Percentiles rank a stretch among this genome's conserved stretches.
These are phyloP conservation scores for Phytophthora sojae DNA, from an alignment of 352 stramenopile species.

Conservation along the genomic window DNA sequence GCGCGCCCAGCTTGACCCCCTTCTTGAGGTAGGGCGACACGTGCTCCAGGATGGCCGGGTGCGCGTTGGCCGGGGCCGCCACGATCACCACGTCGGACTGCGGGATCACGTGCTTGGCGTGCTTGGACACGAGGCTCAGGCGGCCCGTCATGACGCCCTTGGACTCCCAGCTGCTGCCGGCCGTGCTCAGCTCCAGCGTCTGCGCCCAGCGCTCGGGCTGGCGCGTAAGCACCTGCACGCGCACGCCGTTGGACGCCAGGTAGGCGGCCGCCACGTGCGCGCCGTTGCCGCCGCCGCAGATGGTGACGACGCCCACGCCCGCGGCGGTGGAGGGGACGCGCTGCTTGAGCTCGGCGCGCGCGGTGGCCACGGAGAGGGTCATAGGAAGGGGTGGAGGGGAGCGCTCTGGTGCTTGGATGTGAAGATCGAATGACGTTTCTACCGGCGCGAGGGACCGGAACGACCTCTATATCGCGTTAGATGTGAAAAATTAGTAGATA, in stretches of 20 bases:
- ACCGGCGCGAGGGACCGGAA: conserved; percentile 13
- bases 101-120: conserved; percentile 86
- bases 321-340: conserved; percentile 42
- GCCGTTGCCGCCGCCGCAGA: conserved; percentile 93
- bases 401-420: conserved; percentile 21
- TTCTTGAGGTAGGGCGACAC: conserved; percentile 89
- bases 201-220: conserved; percentile 85
- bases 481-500: not conserved
- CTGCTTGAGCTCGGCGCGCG: conserved; percentile 67
- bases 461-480: conserved; percentile 4
- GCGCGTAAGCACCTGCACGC: conserved; percentile 83
- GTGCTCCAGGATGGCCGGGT: conserved; percentile 81
- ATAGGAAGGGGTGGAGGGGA: conserved; percentile 40
- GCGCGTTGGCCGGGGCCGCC: conserved; percentile 89
- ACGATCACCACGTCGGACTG: conserved; percentile 92
- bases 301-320: conserved; percentile 78
- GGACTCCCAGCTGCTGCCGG: conserved; percentile 88
- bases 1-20: conserved; percentile 82
- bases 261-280: conserved; percentile 92
- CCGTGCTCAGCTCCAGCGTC: conserved; percentile 80
- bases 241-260: conserved; percentile 86
- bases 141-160: conserved; percentile 78
- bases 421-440: conserved; percentile 34
- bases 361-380: conserved; percentile 83
- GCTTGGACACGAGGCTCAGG: conserved; percentile 80